Conservation (phyloP, 768 basidiomycete genomes). For the Leccinellum albellum region DNA sequence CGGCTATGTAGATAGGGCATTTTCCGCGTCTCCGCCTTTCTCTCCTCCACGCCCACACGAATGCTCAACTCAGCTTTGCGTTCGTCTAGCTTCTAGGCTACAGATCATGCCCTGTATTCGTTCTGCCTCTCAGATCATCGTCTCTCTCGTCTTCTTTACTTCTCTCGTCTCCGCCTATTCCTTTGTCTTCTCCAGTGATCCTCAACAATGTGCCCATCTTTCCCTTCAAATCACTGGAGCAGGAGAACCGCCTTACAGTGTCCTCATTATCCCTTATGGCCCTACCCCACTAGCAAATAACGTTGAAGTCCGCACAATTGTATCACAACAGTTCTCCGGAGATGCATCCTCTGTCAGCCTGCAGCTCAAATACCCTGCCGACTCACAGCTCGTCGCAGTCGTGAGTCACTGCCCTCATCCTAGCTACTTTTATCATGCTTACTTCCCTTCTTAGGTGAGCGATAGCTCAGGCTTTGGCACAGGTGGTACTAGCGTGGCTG, state of each 20-base stretch:
- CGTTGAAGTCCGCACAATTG: slow-evolving; percentile 59
- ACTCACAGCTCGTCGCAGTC: slow-evolving; percentile 73
- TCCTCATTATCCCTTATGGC: slow-evolving; percentile 67
- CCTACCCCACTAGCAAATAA: slow-evolving; percentile 56
- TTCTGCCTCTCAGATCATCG: not conserved
- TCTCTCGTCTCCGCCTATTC: slow-evolving; percentile 37
- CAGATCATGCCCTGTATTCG: slow-evolving; percentile 11
- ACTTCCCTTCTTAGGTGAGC: slow-evolving; percentile 43
- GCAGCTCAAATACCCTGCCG: slow-evolving; percentile 57
- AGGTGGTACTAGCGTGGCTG: slow-evolving; percentile 71
- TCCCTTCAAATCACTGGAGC: slow-evolving; percentile 56
- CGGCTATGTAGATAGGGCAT: not conserved
- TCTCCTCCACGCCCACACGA: not conserved
- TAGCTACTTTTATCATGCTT: not conserved
- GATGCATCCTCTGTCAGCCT: slow-evolving; percentile 43
- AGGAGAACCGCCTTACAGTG: slow-evolving; percentile 63
- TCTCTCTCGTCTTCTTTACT: slow-evolving; percentile 20
- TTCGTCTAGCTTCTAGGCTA: not conserved
- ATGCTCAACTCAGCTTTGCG: slow-evolving; percentile 7
- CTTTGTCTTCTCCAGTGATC: slow-evolving; percentile 42
- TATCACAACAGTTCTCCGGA: slow-evolving; percentile 50
- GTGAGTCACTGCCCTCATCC: slow-evolving; percentile 41
- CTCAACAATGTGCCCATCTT: slow-evolving; percentile 65
- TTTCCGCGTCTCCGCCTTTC: not conserved
- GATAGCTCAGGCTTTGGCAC: slow-evolving; percentile 60